Percentiles rank a stretch among this genome's conserved stretches.
Conservation (phyloP, 1,284 basidiomycete genomes). For the Sparassis latifolia region DNA sequence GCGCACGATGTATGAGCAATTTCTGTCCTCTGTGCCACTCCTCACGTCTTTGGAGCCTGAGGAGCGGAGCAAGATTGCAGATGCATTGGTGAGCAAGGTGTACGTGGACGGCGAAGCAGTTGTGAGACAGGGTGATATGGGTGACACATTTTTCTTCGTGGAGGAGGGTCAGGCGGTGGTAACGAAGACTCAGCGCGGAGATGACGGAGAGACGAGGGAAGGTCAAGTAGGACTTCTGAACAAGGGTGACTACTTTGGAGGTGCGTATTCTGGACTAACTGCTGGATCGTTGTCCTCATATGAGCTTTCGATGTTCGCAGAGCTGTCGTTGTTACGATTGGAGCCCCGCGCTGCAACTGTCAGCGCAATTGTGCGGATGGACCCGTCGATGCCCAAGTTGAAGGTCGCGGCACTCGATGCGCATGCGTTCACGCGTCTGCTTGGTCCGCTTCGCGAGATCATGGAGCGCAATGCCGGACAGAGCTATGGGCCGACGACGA, state of each 20-base stretch:
- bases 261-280: conserved; percentile 31
- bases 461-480: conserved; percentile 78
- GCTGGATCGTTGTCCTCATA: conserved; percentile 4
- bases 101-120: conserved; percentile 84
- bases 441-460: conserved; percentile 86
- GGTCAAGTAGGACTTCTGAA: conserved; percentile 69
- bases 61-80: conserved; percentile 95
- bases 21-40: conserved; percentile 88
- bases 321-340: conserved; percentile 78
- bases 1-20: conserved; percentile 92
- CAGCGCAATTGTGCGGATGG: conserved; percentile 61
- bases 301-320: conserved; percentile 28
- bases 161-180: conserved; percentile 90
- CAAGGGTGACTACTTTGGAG: conserved; percentile 98
- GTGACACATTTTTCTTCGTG: conserved; percentile 96
- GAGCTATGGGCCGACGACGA: conserved; percentile 33
- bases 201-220: conserved; percentile 57
- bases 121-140: conserved; percentile 88
- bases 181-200: conserved; percentile 64
- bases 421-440: conserved; percentile 88
- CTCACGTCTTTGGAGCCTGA: conserved; percentile 80
- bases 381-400: conserved; percentile 54
- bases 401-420: conserved; percentile 93
- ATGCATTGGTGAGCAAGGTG: conserved; percentile 83
- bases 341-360: conserved; percentile 93